Evolutionary conservation across 495 filamentous ascomycete species (phyloP).

Genomic region (Jackrogersella multiformis): DNA sequence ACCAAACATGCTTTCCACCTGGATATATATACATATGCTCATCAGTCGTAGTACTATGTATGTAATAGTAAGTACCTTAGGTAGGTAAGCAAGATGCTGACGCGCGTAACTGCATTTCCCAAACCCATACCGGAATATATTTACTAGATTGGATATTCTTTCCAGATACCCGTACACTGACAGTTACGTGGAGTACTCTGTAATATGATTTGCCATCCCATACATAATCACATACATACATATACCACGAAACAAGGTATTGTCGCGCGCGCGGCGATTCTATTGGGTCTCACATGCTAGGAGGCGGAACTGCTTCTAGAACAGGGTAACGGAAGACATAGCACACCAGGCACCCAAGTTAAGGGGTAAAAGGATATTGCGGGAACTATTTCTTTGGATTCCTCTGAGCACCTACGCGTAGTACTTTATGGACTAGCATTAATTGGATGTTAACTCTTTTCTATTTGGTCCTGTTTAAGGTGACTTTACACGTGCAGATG

Average conservation of each 20-base stretch:
- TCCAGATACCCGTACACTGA: background rate
- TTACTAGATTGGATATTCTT: background rate
- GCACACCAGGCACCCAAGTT: too few relatives aligned
- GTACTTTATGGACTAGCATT: too few relatives aligned
- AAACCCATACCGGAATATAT: slow-evolving; percentile 4
- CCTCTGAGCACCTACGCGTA: too few relatives aligned
- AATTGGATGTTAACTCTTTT: background rate
- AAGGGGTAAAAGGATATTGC: slow-evolving; percentile 10
- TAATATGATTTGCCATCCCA: slow-evolving; percentile 5
- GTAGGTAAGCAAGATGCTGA: background rate
- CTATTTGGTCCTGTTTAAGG: background rate
- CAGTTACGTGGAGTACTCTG: background rate
- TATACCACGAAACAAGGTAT: slow-evolving; percentile 25
- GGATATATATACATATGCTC: too few relatives aligned
- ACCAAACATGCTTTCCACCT: too few relatives aligned
- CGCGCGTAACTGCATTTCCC: slow-evolving; percentile 1
- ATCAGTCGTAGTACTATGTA: too few relatives aligned
- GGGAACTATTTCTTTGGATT: slow-evolving; percentile 13
- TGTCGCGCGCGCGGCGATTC: slow-evolving; percentile 8
- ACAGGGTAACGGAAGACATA: slow-evolving; percentile 7
- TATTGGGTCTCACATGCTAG: too few relatives aligned
- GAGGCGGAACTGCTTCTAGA: slow-evolving; percentile 20
- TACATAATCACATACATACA: too few relatives aligned
- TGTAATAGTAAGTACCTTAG: slow-evolving; percentile 12
- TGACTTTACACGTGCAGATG: background rate